A percentile compares a stretch with the other conserved stretches of the same genome.
These are phyloP conservation scores for Schizophyllum amplum DNA, from an alignment of 1,284 basidiomycete species.

Conservation along the genomic window DNA sequence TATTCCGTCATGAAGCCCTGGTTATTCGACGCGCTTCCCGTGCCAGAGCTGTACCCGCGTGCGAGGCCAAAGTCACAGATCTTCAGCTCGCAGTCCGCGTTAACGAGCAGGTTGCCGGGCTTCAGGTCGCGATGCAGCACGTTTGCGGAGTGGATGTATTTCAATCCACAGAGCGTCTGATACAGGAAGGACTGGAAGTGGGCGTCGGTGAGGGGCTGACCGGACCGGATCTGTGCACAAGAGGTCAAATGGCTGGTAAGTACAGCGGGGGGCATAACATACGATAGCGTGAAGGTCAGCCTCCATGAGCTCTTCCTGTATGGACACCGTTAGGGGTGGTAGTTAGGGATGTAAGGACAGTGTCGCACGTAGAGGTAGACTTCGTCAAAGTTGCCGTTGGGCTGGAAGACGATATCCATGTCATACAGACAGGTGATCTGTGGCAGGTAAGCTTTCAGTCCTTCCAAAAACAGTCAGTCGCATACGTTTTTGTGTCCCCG, in stretches of 20 bases:
- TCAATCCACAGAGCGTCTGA: slow-evolving; percentile 96
- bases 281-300: slow-evolving; percentile 99
- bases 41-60: slow-evolving; percentile 85
- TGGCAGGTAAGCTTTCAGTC: slow-evolving; percentile 10
- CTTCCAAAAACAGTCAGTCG: background rate
- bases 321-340: slow-evolving; percentile 1
- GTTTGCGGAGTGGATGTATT: slow-evolving; percentile 98
- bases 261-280: slow-evolving; percentile 18
- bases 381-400: slow-evolving; percentile 87
- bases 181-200: slow-evolving; percentile 99
- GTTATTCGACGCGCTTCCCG: slow-evolving; percentile 65
- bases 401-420: slow-evolving; percentile 92
- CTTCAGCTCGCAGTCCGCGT: slow-evolving; percentile 96
- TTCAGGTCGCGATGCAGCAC: slow-evolving; percentile 98
- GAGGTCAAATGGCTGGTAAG: slow-evolving; percentile 1
- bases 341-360: slow-evolving; percentile 3
- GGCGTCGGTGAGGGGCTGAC: slow-evolving; percentile 95
- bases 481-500: slow-evolving; percentile 92
- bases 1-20: slow-evolving; percentile 99
- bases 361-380: slow-evolving; percentile 83
- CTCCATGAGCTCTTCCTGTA: slow-evolving; percentile 95
- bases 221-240: slow-evolving; percentile 78
- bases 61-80: slow-evolving; percentile 99
- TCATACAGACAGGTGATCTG: slow-evolving; percentile 92
- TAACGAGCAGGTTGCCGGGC: slow-evolving; percentile 93